Evolutionary conservation across 306 rosid genomes (phyloP), one percentile per base, ranked within the genome.

Genomic region (Senna siamea): DNA sequence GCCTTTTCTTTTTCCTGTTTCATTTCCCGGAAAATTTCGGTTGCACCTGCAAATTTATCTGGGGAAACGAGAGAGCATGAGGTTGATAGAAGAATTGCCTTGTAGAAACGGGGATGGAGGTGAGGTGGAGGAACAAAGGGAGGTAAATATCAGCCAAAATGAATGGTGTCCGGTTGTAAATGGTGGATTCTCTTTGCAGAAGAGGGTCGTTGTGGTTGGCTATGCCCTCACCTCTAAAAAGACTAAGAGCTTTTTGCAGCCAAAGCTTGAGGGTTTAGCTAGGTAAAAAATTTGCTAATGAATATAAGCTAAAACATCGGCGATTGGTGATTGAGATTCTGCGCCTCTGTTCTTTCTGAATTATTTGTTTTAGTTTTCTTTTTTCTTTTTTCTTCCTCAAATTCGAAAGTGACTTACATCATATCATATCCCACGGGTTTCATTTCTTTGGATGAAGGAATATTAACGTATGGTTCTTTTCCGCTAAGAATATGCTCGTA

Each of bases 141-240:
- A 71, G 18, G 52, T 72, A 12, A 62, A 35, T 28, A 18, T 78
- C 38, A 59, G 50, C 5, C 77, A 73, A 62, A 40, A 79, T 74
- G 82, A 75, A 50, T 81, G 85, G 75, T 74, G 82, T 75, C 70
- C 79, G 4, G 74, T 72, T 41, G 85, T 82, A 22, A 78, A 75
- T 79, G 75, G 73, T 9, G 82, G 82, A 9, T 74, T 83, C 62
- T 71, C 86, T 53, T 79, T 77, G 13, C 89, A 83, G 0, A 83
- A 54, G 75, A 85, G 85, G 66, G 32, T 71, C 15, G 81, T 84
- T 65, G 90, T 93, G 9, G 98, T 93, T 53, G 98, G 98, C 14
- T 93, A 90, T 53, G 98, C 98, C 67, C 98, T 93, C 30, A 93
- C 98, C 72, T 88, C 95, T 7, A 93, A 93, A 89, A 93, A 93